Conservation (phyloP, 441 rosid species). For the Croton setiger region DNA sequence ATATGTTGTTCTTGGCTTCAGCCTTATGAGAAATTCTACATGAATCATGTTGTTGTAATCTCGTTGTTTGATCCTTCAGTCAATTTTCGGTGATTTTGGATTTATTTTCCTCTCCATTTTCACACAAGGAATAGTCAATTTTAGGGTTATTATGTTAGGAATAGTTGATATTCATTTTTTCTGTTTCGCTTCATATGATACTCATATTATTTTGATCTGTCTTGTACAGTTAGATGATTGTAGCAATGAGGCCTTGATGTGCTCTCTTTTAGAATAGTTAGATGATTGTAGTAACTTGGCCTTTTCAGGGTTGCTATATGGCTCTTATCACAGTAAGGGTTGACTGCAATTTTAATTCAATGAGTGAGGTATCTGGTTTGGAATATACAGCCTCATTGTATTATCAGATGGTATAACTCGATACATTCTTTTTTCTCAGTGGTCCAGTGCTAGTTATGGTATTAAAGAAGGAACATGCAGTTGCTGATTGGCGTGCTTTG, state of each 20-base stretch:
- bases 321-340: background rate
- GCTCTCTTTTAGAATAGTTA: background rate
- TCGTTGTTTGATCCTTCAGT: too few species aligned
- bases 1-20: background rate
- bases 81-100: background rate
- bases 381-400: background rate
- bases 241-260: background rate
- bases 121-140: background rate
- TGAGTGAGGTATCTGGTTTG: background rate
- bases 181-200: background rate
- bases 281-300: background rate
- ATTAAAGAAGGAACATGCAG: slow-evolving; percentile 70
- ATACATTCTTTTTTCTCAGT: slow-evolving; percentile 30
- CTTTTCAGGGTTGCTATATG: background rate
- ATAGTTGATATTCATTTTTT: background rate
- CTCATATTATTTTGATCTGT: background rate
- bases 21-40: background rate
- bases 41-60: too few species aligned
- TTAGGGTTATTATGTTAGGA: background rate
- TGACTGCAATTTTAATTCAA: background rate
- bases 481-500: slow-evolving; percentile 72
- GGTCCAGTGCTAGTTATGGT: slow-evolving; percentile 80
- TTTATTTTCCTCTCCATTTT: background rate
- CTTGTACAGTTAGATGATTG: background rate
- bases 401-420: slow-evolving; percentile 5